Evolutionary conservation across 441 rosid genomes (phyloP).

Genomic region (Adansonia grandidieri): DNA sequence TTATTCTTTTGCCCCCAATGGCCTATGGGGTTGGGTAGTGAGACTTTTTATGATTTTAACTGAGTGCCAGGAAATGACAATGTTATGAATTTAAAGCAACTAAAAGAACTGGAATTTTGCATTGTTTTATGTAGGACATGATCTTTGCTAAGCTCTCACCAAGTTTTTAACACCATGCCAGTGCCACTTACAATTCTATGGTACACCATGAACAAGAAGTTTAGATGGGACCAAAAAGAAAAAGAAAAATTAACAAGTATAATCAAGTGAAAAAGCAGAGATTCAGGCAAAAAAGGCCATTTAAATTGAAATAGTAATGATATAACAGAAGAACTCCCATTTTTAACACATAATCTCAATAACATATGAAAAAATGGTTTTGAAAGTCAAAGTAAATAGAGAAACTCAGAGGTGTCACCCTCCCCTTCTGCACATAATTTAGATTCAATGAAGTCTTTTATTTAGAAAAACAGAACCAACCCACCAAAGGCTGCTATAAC

Average conservation of each 20-base stretch:
- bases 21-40: background rate
- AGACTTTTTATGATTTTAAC: background rate
- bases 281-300: background rate
- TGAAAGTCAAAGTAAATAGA: conserved; percentile 35
- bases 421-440: conserved; percentile 30
- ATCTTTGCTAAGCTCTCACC: conserved; percentile 3
- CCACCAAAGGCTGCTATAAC: conserved; percentile 50
- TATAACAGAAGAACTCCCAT: conserved; percentile 29
- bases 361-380: conserved; percentile 43
- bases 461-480: conserved; percentile 56
- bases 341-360: conserved; percentile 32
- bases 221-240: conserved; percentile 32
- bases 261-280: background rate
- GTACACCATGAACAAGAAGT: background rate
- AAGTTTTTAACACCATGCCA: background rate
- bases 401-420: conserved; percentile 34
- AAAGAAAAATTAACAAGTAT: conserved; percentile 5
- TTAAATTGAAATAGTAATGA: conserved; percentile 17
- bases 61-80: background rate
- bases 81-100: background rate
- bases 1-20: background rate
- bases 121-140: background rate
- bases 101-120: background rate
- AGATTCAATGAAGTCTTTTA: conserved; percentile 18
- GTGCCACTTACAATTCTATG: background rate